These are phyloP conservation scores for Cyberlindnera xylosilytica DNA, from an alignment of 805 yeast species.

Conservation along the genomic window DNA sequence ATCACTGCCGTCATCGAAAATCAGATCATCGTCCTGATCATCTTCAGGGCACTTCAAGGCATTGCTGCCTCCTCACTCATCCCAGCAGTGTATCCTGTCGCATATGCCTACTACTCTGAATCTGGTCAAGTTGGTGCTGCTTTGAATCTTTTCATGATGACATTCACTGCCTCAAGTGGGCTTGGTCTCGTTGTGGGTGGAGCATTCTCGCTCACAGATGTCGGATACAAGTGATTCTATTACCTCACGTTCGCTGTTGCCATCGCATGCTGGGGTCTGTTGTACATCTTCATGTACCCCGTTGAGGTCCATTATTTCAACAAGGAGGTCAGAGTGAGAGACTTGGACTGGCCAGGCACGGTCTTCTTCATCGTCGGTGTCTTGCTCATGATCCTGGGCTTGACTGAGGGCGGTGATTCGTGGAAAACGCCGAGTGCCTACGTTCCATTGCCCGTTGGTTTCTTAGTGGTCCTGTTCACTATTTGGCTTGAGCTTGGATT, in stretches of 20 bases:
- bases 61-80: slow-evolving; percentile 39
- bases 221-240: slow-evolving; percentile 39
- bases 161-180: slow-evolving; percentile 31
- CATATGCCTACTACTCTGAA: slow-evolving; percentile 30
- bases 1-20: slow-evolving; percentile 36
- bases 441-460: slow-evolving; percentile 40
- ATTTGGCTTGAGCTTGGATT: slow-evolving; percentile 32
- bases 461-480: slow-evolving; percentile 26
- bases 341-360: slow-evolving; percentile 37
- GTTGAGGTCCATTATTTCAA: slow-evolving; percentile 26
- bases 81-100: slow-evolving; percentile 36
- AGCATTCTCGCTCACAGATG: slow-evolving; percentile 34
- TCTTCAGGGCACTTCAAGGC: slow-evolving; percentile 45
- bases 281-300: slow-evolving; percentile 31
- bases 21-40: slow-evolving; percentile 33
- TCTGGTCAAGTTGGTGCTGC: slow-evolving; percentile 26
- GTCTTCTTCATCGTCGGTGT: slow-evolving; percentile 34
- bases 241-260: slow-evolving; percentile 36
- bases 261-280: slow-evolving; percentile 11
- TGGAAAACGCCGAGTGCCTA: slow-evolving; percentile 42
- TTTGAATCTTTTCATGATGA: slow-evolving; percentile 25
- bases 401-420: slow-evolving; percentile 42
- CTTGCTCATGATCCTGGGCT: slow-evolving; percentile 39
- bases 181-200: slow-evolving; percentile 43
- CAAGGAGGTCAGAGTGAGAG: slow-evolving; percentile 17